These are phyloP conservation scores for Macaranga tanarius DNA, from an alignment of 441 rosid genomes.

Conservation along the genomic window DNA sequence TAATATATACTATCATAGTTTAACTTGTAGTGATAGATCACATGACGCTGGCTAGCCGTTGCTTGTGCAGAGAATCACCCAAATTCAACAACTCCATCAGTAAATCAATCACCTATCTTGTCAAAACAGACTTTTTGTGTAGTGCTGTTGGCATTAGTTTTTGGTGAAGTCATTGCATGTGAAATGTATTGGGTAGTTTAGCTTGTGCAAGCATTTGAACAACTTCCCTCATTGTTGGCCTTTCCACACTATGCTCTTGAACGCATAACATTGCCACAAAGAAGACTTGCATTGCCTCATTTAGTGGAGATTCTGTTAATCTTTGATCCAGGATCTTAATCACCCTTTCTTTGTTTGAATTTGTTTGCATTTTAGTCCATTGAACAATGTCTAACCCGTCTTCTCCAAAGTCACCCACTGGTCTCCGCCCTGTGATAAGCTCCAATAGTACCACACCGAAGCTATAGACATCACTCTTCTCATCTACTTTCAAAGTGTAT, in stretches of 20 bases:
- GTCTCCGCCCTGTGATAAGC: constrained; percentile 70
- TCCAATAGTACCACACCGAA: constrained; percentile 82
- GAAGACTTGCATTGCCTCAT: constrained; percentile 72
- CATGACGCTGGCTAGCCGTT: neutral
- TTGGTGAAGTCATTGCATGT: constrained; percentile 28
- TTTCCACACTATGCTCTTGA: constrained; percentile 79
- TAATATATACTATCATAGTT: neutral
- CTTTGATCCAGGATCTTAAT: constrained; percentile 60
- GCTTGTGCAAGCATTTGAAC: constrained; percentile 77
- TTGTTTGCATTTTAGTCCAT: constrained; percentile 63
- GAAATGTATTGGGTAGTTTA: constrained; percentile 37
- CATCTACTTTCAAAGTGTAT: constrained; percentile 75
- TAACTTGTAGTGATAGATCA: neutral
- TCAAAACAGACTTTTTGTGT: neutral
- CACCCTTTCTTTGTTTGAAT: constrained; percentile 59
- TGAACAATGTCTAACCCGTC: constrained; percentile 88
- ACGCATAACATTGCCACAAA: constrained; percentile 85
- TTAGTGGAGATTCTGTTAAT: constrained; percentile 42
- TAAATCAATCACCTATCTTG: neutral
- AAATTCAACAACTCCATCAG: neutral
- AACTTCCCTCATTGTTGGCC: constrained; percentile 92
- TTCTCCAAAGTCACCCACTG: constrained; percentile 80
- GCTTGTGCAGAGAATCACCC: neutral
- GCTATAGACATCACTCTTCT: constrained; percentile 92
- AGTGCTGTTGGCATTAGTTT: neutral